Evolutionary conservation across 1,139 yeast genomes (phyloP).

Genomic region (Tardiomyces depauwii): DNA sequence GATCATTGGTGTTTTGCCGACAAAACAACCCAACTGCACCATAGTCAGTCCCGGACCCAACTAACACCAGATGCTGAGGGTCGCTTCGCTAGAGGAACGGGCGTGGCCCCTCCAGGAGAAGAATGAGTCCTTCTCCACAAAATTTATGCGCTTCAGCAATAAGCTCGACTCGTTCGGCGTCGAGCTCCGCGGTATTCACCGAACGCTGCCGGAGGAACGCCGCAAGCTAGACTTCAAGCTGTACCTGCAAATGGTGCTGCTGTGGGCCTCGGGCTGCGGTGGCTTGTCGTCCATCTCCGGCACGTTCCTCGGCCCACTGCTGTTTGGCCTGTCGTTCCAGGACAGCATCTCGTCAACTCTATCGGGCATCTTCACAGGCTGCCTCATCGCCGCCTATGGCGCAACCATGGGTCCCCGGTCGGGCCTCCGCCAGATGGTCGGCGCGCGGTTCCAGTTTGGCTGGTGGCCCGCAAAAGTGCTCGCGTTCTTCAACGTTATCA

Average conservation of each 20-base stretch:
- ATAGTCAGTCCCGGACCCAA: too few species aligned
- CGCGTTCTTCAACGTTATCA: constrained; percentile 55
- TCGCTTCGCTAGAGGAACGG: background rate
- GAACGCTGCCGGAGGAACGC: constrained; percentile 63
- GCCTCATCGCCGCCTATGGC: constrained; percentile 69
- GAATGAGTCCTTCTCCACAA: background rate
- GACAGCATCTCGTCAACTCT: constrained; percentile 53
- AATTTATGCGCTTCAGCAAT: constrained; percentile 20
- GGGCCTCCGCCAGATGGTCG: constrained; percentile 79
- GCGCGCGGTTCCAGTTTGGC: constrained; percentile 69
- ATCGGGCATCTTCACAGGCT: constrained; percentile 53
- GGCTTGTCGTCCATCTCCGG: constrained; percentile 81
- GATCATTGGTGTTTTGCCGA: too few species aligned
- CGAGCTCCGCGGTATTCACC: constrained; percentile 72
- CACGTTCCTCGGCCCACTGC: constrained; percentile 59
- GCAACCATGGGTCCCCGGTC: constrained; percentile 80
- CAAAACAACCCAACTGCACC: too few species aligned
- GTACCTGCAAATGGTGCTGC: constrained; percentile 51
- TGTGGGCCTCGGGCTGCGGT: constrained; percentile 80
- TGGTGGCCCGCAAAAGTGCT: constrained; percentile 74
- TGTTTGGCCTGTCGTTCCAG: constrained; percentile 54
- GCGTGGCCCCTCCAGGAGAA: background rate
- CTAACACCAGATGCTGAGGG: background rate
- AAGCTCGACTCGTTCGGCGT: constrained; percentile 45
- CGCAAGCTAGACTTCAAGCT: constrained; percentile 38